Percentiles rank a stretch among this genome's conserved stretches.
phyloP scores from a whole-genome alignment of 768 basidiomycete species.

The Chiua virens region DNA sequence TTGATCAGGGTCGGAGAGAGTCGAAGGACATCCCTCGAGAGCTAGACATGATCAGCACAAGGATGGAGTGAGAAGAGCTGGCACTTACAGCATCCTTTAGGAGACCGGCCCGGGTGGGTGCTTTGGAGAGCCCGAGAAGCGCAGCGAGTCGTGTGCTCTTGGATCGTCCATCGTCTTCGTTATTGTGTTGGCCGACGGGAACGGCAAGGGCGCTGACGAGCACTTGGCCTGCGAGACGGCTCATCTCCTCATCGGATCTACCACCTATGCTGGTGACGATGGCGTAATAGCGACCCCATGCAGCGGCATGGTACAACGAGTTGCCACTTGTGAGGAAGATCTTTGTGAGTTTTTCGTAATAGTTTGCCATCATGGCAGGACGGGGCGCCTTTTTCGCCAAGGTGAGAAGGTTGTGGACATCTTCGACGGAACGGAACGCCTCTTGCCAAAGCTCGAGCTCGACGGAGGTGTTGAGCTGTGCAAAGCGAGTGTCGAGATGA shows the following conservation, averaged over 20 bases:
- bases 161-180: conserved; percentile 54
- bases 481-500: conserved; percentile 95
- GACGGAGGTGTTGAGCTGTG: conserved; percentile 93
- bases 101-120: conserved; percentile 84
- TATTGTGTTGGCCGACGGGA: conserved; percentile 68
- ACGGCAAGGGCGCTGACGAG: conserved; percentile 92
- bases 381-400: conserved; percentile 92
- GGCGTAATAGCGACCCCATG: conserved; percentile 86
- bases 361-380: conserved; percentile 97
- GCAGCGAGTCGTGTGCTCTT: conserved; percentile 80
- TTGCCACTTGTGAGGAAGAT: conserved; percentile 97
- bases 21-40: conserved; percentile 80
- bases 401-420: conserved; percentile 92
- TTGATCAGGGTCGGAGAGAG: conserved; percentile 74
- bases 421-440: conserved; percentile 97
- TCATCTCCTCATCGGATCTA: conserved; percentile 74
- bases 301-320: conserved; percentile 93
- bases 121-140: conserved; percentile 77
- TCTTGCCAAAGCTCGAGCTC: conserved; percentile 99
- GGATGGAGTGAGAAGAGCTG: neutral
- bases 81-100: conserved; percentile 80
- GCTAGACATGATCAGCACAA: conserved; percentile 41
- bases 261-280: conserved; percentile 71
- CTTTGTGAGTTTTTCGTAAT: conserved; percentile 96
- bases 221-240: conserved; percentile 85